Evolutionary conservation across 768 basidiomycete genomes (phyloP), one percentile per base, ranked within the genome.

Genomic region (Mycena belliarum): DNA sequence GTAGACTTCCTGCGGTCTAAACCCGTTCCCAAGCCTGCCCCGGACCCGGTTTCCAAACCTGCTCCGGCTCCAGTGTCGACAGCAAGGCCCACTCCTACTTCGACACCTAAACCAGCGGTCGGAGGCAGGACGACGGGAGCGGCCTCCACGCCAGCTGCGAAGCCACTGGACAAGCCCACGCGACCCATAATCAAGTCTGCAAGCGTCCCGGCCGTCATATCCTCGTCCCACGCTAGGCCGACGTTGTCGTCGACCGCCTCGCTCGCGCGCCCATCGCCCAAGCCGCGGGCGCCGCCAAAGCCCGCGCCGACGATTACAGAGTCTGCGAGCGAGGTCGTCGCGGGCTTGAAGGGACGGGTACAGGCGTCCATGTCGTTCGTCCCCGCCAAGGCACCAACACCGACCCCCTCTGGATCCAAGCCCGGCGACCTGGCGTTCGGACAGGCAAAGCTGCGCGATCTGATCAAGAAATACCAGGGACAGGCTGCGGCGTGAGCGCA

Each of bases 381-480:
- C 15, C 58, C 57, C 4, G 43, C 61, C 16, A 63, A 50, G 32
- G 29, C 52, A 0, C 48, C 68, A 28, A 59, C 65, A 10, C 53
- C 73, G 12, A 58, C 72, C 40, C 55, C 64, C 41, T 69, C 70
- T 37, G 61, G 47, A 53, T 12, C 68, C 35, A 58, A 64, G 18
- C 57, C 64, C 33, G 73, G 74, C 2, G 86, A 88, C 38, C 69
- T 88, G 55, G 87, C 83, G 11, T 91, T 91, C 73, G 90, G 90
- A 15, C 86, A 91, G 70, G 89, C 89, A 15, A 76, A 86, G 58
- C 71, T 92, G 63, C 76, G 88, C 54, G 89, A 91, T 72, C 74
- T 92, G 60, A 92, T 92, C 69, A 87, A 85, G 81, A 88, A 90
- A 66, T 93, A 91, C 68, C 90, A 93, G 72, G 77, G 77, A 44